Percentiles rank a stretch among this genome's conserved stretches.
These are phyloP conservation scores for Escovopsis sp. DNA, from an alignment of 2,329 filamentous ascomycete genomes.

Conservation along the genomic window DNA sequence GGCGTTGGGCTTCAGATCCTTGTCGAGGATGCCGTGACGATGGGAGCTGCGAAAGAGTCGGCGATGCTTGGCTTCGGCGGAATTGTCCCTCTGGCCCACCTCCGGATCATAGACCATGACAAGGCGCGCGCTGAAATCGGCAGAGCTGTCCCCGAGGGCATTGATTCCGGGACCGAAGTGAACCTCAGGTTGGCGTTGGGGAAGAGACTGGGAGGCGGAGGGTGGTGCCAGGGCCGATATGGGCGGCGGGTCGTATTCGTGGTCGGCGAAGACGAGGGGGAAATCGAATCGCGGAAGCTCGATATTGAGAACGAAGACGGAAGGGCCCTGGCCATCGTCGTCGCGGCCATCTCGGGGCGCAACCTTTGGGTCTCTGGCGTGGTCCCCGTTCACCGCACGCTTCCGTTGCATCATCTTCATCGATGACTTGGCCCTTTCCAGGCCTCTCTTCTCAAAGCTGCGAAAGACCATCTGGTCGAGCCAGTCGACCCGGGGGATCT, in stretches of 20 bases:
- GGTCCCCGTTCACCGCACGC: constrained; percentile 17
- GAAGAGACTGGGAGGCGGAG: constrained; percentile 43
- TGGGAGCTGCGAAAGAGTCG: constrained; percentile 78
- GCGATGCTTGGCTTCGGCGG: constrained; percentile 87
- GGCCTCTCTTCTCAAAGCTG: constrained; percentile 63
- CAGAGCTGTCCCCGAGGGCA: constrained; percentile 38
- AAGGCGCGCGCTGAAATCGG: constrained; percentile 41
- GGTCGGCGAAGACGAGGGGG: constrained; percentile 84
- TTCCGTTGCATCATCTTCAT: constrained; percentile 41
- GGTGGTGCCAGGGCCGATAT: constrained; percentile 57
- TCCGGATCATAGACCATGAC: constrained; percentile 90
- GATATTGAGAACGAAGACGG: constrained; percentile 68
- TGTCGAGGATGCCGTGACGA: constrained; percentile 83
- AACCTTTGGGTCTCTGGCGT: constrained; percentile 13
- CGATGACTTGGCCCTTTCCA: constrained; percentile 47
- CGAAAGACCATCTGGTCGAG: constrained; percentile 89
- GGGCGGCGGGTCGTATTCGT: constrained; percentile 77
- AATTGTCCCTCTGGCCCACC: constrained; percentile 76
- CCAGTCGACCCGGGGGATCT: constrained; percentile 88
- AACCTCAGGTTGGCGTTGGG: constrained; percentile 75
- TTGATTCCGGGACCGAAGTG: constrained; percentile 84
- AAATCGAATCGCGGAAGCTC: constrained; percentile 94
- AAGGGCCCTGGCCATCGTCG: constrained; percentile 32
- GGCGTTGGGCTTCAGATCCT: constrained; percentile 89
- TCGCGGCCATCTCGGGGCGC: constrained; percentile 15